phyloP scores from a whole-genome alignment of 2,329 filamentous ascomycete species.

The Xylariaceae sp. region DNA sequence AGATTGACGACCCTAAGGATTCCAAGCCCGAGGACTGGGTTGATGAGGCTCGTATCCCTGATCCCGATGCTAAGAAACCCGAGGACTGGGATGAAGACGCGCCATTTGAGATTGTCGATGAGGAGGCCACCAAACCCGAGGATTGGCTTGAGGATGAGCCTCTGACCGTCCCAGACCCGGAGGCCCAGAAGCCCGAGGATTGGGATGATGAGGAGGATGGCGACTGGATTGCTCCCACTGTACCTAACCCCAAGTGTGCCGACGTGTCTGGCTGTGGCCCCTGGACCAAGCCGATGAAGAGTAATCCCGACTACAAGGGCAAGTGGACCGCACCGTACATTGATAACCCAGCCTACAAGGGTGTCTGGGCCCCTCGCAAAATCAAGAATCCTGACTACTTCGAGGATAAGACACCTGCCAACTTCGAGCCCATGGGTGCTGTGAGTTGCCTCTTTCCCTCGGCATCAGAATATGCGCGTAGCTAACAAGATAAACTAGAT shows the following conservation, averaged over 20 bases:
- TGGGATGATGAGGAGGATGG: conserved; percentile 99
- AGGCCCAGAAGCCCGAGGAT: conserved; percentile 96
- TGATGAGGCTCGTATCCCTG: conserved; percentile 87
- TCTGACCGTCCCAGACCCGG: conserved; percentile 82
- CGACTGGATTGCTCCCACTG: conserved; percentile 89
- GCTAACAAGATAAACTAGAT: conserved; percentile 61
- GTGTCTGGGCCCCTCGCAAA: conserved; percentile 91
- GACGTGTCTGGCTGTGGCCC: conserved; percentile 92
- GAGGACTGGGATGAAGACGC: conserved; percentile 99
- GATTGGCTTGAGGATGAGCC: conserved; percentile 97
- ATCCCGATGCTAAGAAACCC: conserved; percentile 93
- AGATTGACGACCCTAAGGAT: conserved; percentile 95
- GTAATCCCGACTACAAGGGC: conserved; percentile 98
- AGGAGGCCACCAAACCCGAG: conserved; percentile 87
- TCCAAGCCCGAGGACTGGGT: conserved; percentile 96
- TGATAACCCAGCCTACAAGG: conserved; percentile 99
- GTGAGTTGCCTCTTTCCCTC: conserved; percentile 61
- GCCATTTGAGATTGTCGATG: conserved; percentile 93
- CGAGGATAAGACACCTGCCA: conserved; percentile 94
- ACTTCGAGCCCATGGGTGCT: conserved; percentile 98
- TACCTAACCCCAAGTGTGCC: conserved; percentile 94
- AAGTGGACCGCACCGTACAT: conserved; percentile 93
- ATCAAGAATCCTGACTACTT: conserved; percentile 96
- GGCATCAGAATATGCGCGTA: background rate
- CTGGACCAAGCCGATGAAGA: conserved; percentile 90